Percentiles rank a stretch among this genome's conserved stretches.
Evolutionary conservation across 2,329 filamentous ascomycete genomes (phyloP).

Genomic region (Pseudopithomyces maydicus): DNA sequence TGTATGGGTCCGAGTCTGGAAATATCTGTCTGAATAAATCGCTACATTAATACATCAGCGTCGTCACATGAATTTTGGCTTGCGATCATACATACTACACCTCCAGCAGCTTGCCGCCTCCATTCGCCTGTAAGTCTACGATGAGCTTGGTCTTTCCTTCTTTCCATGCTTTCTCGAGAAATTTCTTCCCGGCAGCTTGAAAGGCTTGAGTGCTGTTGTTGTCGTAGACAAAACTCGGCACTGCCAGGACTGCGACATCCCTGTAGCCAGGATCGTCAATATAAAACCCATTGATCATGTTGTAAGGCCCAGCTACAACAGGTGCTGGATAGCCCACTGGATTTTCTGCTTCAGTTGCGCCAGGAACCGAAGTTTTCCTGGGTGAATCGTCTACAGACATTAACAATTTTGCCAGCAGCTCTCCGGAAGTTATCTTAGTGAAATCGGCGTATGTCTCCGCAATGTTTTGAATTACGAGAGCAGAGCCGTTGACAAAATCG

Average conservation of each 20-base stretch:
- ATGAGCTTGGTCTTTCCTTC: slow-evolving; percentile 65
- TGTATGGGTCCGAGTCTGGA: slow-evolving; percentile 56
- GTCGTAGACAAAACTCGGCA: slow-evolving; percentile 51
- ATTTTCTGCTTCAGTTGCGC: slow-evolving; percentile 13
- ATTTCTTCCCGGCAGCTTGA: slow-evolving; percentile 47
- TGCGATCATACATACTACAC: slow-evolving; percentile 49
- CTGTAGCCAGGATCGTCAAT: slow-evolving; percentile 49
- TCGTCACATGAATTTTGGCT: neutral
- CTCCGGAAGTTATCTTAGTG: slow-evolving; percentile 45
- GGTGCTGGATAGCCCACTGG: slow-evolving; percentile 52
- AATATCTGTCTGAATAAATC: slow-evolving; percentile 66
- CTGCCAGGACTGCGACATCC: slow-evolving; percentile 51
- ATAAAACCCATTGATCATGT: slow-evolving; percentile 54
- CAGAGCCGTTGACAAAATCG: slow-evolving; percentile 52
- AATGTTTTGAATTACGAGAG: slow-evolving; percentile 49
- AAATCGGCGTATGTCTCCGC: slow-evolving; percentile 48
- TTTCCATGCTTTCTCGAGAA: slow-evolving; percentile 49
- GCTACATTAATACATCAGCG: neutral
- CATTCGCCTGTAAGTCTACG: slow-evolving; percentile 64
- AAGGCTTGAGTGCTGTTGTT: slow-evolving; percentile 38
- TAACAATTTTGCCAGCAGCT: too few relatives aligned
- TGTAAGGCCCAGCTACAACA: slow-evolving; percentile 44
- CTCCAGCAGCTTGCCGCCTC: slow-evolving; percentile 63
- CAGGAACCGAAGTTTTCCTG: neutral
- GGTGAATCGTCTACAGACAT: neutral